These are phyloP conservation scores for Meyerozyma athensensis DNA, from an alignment of 1,139 yeast genomes.

Conservation along the genomic window DNA sequence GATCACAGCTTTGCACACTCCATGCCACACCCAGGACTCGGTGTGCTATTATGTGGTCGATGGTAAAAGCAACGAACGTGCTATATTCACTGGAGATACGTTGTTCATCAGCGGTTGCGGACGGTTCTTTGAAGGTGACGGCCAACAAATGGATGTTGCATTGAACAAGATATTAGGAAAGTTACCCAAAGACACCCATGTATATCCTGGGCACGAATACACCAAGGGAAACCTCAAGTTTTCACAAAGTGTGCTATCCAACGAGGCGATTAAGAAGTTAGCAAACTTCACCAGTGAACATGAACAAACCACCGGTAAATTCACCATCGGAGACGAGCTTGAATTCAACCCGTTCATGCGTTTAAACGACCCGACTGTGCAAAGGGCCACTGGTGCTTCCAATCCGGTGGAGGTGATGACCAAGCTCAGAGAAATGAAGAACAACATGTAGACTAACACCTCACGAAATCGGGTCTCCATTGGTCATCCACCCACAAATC, in stretches of 20 bases:
- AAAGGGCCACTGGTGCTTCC: constrained; percentile 36
- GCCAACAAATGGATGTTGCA: constrained; percentile 72
- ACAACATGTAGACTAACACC: constrained; percentile 34
- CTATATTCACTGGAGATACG: constrained; percentile 94
- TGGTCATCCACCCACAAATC: constrained; percentile 31
- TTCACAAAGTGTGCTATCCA: constrained; percentile 57
- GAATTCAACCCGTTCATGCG: constrained; percentile 88
- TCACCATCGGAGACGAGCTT: constrained; percentile 81
- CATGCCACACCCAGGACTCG: constrained; percentile 96
- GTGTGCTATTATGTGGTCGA: constrained; percentile 81
- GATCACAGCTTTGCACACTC: constrained; percentile 88
- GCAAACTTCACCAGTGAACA: constrained; percentile 45
- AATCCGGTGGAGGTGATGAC: constrained; percentile 56
- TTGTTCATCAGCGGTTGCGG: constrained; percentile 95
- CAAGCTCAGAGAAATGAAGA: constrained; percentile 65
- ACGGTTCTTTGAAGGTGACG: constrained; percentile 88
- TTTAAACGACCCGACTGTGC: constrained; percentile 52
- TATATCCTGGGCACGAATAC: constrained; percentile 95
- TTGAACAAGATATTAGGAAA: constrained; percentile 53
- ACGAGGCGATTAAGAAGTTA: constrained; percentile 49
- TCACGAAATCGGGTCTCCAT: constrained; percentile 33
- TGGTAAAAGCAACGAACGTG: constrained; percentile 52
- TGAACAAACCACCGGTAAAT: constrained; percentile 77
- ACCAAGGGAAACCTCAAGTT: constrained; percentile 78
- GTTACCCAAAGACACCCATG: constrained; percentile 65